These are phyloP conservation scores for Tuber aestivum DNA, from an alignment of 495 filamentous ascomycete genomes.

Conservation along the genomic window DNA sequence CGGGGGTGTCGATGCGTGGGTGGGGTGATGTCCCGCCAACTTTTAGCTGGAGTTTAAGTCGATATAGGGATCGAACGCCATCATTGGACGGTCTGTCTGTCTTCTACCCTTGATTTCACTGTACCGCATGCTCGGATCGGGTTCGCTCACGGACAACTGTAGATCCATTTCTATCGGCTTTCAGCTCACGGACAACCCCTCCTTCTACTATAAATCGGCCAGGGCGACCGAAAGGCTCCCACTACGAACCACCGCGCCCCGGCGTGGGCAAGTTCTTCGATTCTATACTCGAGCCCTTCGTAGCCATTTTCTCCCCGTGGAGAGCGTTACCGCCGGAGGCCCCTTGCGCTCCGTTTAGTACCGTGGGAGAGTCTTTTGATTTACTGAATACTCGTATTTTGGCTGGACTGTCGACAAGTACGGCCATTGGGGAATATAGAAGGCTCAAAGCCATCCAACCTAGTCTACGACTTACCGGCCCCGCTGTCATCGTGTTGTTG, in stretches of 20 bases:
- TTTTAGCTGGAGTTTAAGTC: slow-evolving; percentile 22
- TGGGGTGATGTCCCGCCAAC: slow-evolving; percentile 34
- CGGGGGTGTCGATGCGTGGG: slow-evolving; percentile 9
- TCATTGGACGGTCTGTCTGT: background rate
- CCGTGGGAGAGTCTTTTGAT: background rate
- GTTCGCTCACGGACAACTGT: background rate
- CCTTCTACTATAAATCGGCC: background rate
- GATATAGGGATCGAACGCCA: background rate
- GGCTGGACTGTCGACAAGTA: slow-evolving; percentile 13
- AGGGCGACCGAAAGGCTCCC: background rate
- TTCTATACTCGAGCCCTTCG: background rate
- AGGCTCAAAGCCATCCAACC: slow-evolving; percentile 20
- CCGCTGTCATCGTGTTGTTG: slow-evolving; percentile 17
- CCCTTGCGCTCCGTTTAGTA: background rate
- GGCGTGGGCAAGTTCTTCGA: background rate
- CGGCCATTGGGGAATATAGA: slow-evolving; percentile 14
- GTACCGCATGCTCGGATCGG: background rate
- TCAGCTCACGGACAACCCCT: background rate
- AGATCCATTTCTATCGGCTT: slow-evolving; percentile 1
- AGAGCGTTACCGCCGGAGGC: background rate
- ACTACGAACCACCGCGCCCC: background rate
- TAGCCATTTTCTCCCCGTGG: background rate
- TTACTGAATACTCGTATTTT: background rate
- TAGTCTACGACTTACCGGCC: slow-evolving; percentile 17
- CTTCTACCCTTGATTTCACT: background rate